Evolutionary conservation across 208 protist genomes (phyloP).

Genomic region (Wallacemonas sp.): DNA sequence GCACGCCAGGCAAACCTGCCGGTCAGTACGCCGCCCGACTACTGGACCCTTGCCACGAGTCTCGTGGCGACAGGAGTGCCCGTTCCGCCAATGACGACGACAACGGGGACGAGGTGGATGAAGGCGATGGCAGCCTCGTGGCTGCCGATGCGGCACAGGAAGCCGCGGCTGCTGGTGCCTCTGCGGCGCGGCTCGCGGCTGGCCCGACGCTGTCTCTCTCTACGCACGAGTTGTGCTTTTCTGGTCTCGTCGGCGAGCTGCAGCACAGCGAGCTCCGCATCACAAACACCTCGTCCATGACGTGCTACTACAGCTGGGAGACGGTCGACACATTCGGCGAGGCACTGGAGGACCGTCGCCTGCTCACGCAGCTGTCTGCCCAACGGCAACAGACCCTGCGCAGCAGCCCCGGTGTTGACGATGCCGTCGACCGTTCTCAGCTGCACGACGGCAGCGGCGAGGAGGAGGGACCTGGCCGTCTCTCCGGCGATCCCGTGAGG

Average conservation of each 20-base stretch:
- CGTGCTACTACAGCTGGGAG: slow-evolving; percentile 83
- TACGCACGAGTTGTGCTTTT: slow-evolving; percentile 51
- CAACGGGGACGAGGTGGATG: neutral
- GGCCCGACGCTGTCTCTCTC: slow-evolving; percentile 54
- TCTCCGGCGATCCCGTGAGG: neutral
- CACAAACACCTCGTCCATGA: slow-evolving; percentile 59
- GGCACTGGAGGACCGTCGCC: slow-evolving; percentile 6
- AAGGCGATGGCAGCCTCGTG: neutral
- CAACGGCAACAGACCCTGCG: neutral
- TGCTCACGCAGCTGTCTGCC: neutral
- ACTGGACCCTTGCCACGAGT: neutral
- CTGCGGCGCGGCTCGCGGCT: neutral
- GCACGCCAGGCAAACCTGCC: neutral
- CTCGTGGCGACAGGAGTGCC: neutral
- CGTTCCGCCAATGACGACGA: slow-evolving; percentile 10
- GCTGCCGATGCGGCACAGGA: too few species aligned
- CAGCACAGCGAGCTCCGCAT: slow-evolving; percentile 50
- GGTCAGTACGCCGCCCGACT: neutral
- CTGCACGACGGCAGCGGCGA: neutral
- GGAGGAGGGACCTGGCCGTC: neutral
- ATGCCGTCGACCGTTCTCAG: too few species aligned
- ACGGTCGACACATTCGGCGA: slow-evolving; percentile 37
- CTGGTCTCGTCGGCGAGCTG: slow-evolving; percentile 46
- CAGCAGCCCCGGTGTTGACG: too few species aligned
- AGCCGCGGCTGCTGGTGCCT: too few species aligned